Conservation (phyloP, 768 basidiomycete species). For the Myochromella boudieri region DNA sequence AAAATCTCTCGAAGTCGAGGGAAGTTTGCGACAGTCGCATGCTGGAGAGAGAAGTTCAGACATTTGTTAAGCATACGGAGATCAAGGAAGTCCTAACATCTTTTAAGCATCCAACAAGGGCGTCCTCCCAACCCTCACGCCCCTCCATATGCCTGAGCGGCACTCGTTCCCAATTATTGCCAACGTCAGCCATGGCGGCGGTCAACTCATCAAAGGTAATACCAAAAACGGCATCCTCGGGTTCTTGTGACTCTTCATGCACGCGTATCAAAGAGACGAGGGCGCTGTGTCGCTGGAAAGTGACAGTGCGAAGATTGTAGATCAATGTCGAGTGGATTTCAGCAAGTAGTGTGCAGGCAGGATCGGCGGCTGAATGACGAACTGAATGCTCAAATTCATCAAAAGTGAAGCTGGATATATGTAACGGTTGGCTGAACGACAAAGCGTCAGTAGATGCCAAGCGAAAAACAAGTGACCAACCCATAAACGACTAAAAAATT, state of each 20-base stretch:
- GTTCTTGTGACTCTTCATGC: slow-evolving; percentile 40
- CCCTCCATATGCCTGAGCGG: slow-evolving; percentile 71
- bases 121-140: slow-evolving; percentile 90
- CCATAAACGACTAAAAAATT: slow-evolving; percentile 93
- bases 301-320: slow-evolving; percentile 83
- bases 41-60: slow-evolving; percentile 39
- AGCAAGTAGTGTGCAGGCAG: slow-evolving; percentile 73
- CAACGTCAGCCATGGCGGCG: slow-evolving; percentile 72
- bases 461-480: slow-evolving; percentile 45
- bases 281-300: slow-evolving; percentile 74
- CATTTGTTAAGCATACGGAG: not conserved
- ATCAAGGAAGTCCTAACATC: slow-evolving; percentile 57
- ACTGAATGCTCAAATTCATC: slow-evolving; percentile 92
- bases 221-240: slow-evolving; percentile 45
- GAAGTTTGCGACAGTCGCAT: slow-evolving; percentile 71
- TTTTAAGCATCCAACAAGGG: slow-evolving; percentile 83
- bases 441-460: slow-evolving; percentile 11
- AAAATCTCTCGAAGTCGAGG: slow-evolving; percentile 72
- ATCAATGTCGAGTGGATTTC: slow-evolving; percentile 91
- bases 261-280: slow-evolving; percentile 60
- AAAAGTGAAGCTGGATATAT: slow-evolving; percentile 84
- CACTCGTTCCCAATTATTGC: slow-evolving; percentile 86
- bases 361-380: slow-evolving; percentile 68
- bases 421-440: slow-evolving; percentile 71
- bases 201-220: slow-evolving; percentile 63